Evolutionary conservation across 2,329 filamentous ascomycete genomes (phyloP), one percentile per base, ranked within the genome.

Genomic region (Seiridium unicorne): DNA sequence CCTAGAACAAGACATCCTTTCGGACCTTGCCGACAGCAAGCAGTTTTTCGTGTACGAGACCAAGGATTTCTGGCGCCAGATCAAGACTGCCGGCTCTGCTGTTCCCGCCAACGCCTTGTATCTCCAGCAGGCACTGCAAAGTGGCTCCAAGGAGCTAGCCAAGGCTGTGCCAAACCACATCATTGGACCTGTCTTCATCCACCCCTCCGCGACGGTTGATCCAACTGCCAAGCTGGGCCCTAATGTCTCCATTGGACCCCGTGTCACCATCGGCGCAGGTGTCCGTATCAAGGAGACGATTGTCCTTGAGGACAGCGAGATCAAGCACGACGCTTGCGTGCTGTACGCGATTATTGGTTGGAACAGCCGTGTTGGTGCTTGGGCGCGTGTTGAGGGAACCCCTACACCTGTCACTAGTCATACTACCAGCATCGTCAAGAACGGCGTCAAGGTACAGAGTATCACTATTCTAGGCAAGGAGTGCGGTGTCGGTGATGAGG

Each of bases 61-160:
- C 66, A 96, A 96, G 81, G 95, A 98, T 76, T 99, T 99, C 78
- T 99, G 95, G 95, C 92, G 95, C 69, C 95, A 99, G 83, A 98
- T 99, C 85, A 99, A 99, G 86, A 97, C 95, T 1, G 95, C 95
- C 62, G 95, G 95, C 62, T 98, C 94, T 5, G 95, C 95, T 55
- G 93, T 99, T 35, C 95, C 95, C 13, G 95, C 95, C 64, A 98
- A 98, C 72, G 95, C 95, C 11, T 85, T 99, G 40, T 99, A 99
- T 79, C 87, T 99, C 58, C 92, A 96, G 74, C 92, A 97, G 81
- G 94, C 95, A 26, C 90, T 90, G 81, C 94, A 98, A 78, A 85
- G 83, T 49, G 87, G 88, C 66, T 92, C 91, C 44, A 83, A 87
- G 57, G 94, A 97, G 79, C 89, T 98, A 57, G 88, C 92, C 10